Base-by-base conservation (phyloP, 148 eudicot genomes). In the Pharnaceum exiguum region DNA sequence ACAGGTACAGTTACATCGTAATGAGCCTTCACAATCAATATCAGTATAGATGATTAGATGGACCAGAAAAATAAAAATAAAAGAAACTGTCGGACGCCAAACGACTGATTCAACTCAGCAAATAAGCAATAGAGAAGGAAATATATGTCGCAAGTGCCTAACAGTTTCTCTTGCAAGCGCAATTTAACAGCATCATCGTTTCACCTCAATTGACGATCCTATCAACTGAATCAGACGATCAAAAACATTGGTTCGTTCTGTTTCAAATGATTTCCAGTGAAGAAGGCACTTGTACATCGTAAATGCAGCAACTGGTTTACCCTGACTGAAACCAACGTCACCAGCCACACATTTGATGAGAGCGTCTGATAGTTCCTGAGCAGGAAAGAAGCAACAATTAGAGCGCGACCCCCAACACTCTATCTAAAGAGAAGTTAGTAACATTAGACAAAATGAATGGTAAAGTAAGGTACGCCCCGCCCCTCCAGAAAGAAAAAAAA, bases 271-370 rank as follows among this genome's bases (percentile, higher is more conserved):
- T 71, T 70, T 93, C 96, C 99, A 93, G 42, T 83, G 86, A 38
- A 88, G 65, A 62, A 93, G 99, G 68, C 95, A 85, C 76, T 82
- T 93, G 72, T 83, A 93, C 57, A 83, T 93, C 52, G 82, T 83
- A 66, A 74, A 80, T 33, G 96, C 89, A 51, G 96, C 95, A 60
- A 89, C 77, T 57, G 99, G 99, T 65, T 83, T 88, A 59, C 85
- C 96, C 51, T 83, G 73, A 79, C 95, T 78, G 72, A 79, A 93
- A 36, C 99, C 99, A 75, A 86, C 68, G 56, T 88, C 79, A 63
- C 77, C 67, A 11, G 76, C 57, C 31, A 85, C 85, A 60, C 86
- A 83, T 48, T 63, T 73, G 28, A 93, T 68, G 17, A 88, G 90
- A 67, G 72, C 52, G 60, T 81, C 84, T 33, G 77, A 59, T 46